Conservation (phyloP, 345 rosid species). For the Syzygium jambos region DNA sequence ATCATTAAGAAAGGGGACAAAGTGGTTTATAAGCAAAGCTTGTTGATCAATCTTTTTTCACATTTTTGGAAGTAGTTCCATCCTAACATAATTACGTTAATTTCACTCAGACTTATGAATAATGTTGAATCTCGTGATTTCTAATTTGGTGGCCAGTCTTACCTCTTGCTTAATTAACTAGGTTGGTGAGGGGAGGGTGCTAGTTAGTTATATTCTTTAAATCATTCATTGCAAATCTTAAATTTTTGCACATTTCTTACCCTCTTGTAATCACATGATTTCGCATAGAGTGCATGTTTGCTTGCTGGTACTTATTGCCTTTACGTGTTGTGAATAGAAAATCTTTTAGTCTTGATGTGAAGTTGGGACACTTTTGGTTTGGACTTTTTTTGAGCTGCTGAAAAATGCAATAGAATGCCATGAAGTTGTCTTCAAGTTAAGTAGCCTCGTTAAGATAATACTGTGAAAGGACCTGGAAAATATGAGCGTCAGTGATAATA, state of each 20-base stretch:
- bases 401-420: neutral
- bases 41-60: neutral
- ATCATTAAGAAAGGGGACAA: neutral
- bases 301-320: neutral
- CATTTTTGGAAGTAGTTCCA: neutral
- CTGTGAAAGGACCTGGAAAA: neutral
- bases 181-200: neutral
- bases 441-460: neutral
- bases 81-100: neutral
- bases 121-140: neutral
- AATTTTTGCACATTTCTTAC: neutral
- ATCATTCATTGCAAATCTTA: neutral
- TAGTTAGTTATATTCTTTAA: too few relatives aligned
- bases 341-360: neutral
- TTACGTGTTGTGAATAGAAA: neutral
- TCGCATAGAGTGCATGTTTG: neutral
- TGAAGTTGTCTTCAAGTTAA: neutral
- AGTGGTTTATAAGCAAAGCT: neutral
- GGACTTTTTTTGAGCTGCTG: neutral
- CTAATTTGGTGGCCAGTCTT: neutral
- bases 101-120: neutral
- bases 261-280: neutral
- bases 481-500: neutral
- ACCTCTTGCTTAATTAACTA: neutral
- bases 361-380: neutral